These are phyloP conservation scores for Colletotrichum camelliae DNA, from an alignment of 2,329 filamentous ascomycete species.

Conservation along the genomic window DNA sequence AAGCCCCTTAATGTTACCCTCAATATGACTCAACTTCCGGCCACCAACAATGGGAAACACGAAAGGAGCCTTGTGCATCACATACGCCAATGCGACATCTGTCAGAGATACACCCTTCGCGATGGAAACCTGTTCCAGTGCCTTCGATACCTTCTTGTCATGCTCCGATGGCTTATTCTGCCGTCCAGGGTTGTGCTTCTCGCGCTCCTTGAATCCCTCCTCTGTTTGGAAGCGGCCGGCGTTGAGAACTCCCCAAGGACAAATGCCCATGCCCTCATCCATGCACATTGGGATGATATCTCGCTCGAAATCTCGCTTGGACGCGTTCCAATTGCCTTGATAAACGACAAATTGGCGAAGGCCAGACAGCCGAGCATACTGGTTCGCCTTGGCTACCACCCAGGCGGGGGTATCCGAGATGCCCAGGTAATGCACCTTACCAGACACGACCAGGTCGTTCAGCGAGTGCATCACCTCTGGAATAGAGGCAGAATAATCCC, in stretches of 20 bases:
- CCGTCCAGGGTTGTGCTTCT: background rate
- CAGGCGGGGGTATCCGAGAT: conserved; percentile 43
- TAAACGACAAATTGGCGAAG: conserved; percentile 40
- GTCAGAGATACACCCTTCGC: background rate
- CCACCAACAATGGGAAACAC: conserved; percentile 68
- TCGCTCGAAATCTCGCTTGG: conserved; percentile 38
- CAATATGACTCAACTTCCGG: conserved; percentile 63
- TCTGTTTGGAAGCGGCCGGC: conserved; percentile 52
- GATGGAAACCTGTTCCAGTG: background rate
- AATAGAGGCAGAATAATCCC: conserved; percentile 44
- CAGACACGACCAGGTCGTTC: conserved; percentile 41
- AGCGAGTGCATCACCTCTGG: conserved; percentile 46
- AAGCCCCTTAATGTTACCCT: conserved; percentile 64
- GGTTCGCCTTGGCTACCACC: conserved; percentile 41
- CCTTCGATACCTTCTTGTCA: background rate
- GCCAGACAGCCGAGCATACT: conserved; percentile 35
- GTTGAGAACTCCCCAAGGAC: conserved; percentile 65
- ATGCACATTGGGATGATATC: conserved; percentile 46
- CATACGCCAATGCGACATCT: conserved; percentile 59
- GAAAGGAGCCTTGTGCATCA: conserved; percentile 63
- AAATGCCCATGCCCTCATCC: conserved; percentile 52
- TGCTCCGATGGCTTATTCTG: background rate
- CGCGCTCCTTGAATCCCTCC: background rate
- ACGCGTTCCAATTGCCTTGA: conserved; percentile 40
- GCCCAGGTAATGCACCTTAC: conserved; percentile 45